Evolutionary conservation across 371 early-diverging fungal species (phyloP).

Genomic region (Mortierella sp.): DNA sequence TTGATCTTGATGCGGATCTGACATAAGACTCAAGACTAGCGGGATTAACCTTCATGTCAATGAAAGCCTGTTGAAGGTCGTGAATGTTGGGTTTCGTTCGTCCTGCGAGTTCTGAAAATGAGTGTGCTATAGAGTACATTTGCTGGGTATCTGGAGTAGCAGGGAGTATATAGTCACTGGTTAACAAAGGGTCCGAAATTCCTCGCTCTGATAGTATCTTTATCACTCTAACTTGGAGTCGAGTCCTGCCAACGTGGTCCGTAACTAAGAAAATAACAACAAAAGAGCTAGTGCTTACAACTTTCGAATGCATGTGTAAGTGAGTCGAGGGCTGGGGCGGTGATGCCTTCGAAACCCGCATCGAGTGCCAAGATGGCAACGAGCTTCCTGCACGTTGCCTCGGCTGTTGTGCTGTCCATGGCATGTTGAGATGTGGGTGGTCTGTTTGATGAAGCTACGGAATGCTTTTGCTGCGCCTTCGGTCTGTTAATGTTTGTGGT

Average conservation of each 20-base stretch:
- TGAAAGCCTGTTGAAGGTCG: conserved; percentile 64
- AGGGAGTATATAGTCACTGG: background rate
- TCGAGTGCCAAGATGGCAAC: conserved; percentile 43
- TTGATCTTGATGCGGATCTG: conserved; percentile 32
- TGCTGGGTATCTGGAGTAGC: conserved; percentile 62
- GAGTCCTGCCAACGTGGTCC: background rate
- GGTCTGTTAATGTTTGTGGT: background rate
- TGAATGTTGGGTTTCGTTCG: conserved; percentile 65
- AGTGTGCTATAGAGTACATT: conserved; percentile 60
- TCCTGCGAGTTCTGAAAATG: conserved; percentile 67
- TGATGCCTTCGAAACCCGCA: conserved; percentile 65
- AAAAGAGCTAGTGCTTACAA: conserved; percentile 52
- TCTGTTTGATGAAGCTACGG: background rate
- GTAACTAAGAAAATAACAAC: background rate
- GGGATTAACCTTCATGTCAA: conserved; percentile 55
- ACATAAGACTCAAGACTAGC: conserved; percentile 48
- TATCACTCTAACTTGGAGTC: background rate
- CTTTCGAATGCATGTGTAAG: conserved; percentile 60
- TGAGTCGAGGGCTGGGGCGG: conserved; percentile 60
- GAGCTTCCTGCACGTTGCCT: conserved; percentile 37
- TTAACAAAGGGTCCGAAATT: background rate
- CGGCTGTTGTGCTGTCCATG: conserved; percentile 40
- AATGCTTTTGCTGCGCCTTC: background rate
- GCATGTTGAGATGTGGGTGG: conserved; percentile 6
- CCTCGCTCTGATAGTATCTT: background rate